Base-by-base conservation (phyloP, 192 early-diverging fungal genomes). In the Pecoramyces ruminantium region DNA sequence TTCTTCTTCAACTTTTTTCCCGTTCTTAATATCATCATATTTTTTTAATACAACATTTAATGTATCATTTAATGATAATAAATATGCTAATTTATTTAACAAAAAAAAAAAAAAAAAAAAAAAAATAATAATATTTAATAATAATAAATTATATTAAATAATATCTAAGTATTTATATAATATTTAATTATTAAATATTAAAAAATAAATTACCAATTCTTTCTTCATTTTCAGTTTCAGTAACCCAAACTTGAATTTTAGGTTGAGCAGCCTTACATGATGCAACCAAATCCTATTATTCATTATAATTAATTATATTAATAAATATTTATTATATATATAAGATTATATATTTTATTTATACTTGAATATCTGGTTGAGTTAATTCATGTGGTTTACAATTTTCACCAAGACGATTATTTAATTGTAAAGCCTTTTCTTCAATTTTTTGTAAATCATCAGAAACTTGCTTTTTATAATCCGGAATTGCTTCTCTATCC, bases 391-490 rank as follows among this genome's bases (percentile, higher is more conserved):
- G 5, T 92, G 87, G 77, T 89, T 89, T 40, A 92, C 91, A 39
- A 87, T 88, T 79, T 90, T 90, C 58, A 97, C 84, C 87, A 96
- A 93, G 83, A n/a, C 51, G 51, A n/a, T 97, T 94, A 78, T 92
- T 92, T 30, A 99, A 83, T 42, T 95, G 84, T 21, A 84, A 87
- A 0, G 91, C 90, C 78, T 94, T 94, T 79, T 88, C 87, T 84
- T 95, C 91, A 34, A 99, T 93, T 29, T 88, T 88, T 67, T 95
- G 90, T 27, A 98, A 83, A 83, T 96, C 96, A 78, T 89, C 84
- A 29, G 92, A 88, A 67, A 95, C 94, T 81, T 95, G 90, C 79
- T 92, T 86, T 79, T 94, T 93, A 83, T 98, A 98, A 84, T 99
- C 91, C 42, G 94, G 93, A 82, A 94, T 90, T n/a, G 84, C 38